These are phyloP conservation scores for Patellaria atrata DNA, from an alignment of 495 filamentous ascomycete genomes.

Conservation along the genomic window DNA sequence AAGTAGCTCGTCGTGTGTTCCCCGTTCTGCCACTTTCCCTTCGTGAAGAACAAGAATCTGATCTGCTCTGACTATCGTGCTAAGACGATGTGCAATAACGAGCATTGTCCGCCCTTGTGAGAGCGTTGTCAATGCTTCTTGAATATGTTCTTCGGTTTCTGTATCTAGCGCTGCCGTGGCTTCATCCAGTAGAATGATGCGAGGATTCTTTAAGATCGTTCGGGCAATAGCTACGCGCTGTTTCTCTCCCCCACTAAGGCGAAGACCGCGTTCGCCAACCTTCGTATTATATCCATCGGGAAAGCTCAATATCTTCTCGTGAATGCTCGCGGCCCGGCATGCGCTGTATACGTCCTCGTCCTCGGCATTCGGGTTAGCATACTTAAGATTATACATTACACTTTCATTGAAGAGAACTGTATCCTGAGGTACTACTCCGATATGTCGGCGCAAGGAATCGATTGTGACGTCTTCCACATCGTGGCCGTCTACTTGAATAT, in stretches of 20 bases:
- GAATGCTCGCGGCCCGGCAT: constrained; percentile 82
- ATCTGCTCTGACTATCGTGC: constrained; percentile 86
- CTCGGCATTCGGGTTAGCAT: constrained; percentile 73
- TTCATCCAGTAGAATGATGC: constrained; percentile 92
- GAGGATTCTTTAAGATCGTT: constrained; percentile 89
- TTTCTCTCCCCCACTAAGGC: constrained; percentile 89
- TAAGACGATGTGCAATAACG: constrained; percentile 76
- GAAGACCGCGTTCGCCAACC: constrained; percentile 86
- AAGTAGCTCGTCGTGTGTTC: constrained; percentile 76
- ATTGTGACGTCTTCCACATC: constrained; percentile 80
- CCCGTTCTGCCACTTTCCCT: constrained; percentile 69
- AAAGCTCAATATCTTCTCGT: constrained; percentile 88
- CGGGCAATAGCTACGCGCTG: constrained; percentile 94
- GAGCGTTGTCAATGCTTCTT: constrained; percentile 66
- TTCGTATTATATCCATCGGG: constrained; percentile 84
- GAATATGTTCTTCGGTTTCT: constrained; percentile 92
- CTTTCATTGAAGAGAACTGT: constrained; percentile 95
- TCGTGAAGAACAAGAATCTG: constrained; percentile 87
- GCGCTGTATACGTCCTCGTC: constrained; percentile 84
- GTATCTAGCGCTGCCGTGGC: constrained; percentile 92
- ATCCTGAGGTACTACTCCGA: constrained; percentile 94
- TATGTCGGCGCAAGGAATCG: constrained; percentile 76
- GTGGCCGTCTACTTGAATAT: constrained; percentile 67
- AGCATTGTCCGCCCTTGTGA: constrained; percentile 73
- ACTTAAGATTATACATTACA: constrained; percentile 92